Base-by-base conservation (phyloP, 345 rosid genomes). In the Toxicodendron radicans region DNA sequence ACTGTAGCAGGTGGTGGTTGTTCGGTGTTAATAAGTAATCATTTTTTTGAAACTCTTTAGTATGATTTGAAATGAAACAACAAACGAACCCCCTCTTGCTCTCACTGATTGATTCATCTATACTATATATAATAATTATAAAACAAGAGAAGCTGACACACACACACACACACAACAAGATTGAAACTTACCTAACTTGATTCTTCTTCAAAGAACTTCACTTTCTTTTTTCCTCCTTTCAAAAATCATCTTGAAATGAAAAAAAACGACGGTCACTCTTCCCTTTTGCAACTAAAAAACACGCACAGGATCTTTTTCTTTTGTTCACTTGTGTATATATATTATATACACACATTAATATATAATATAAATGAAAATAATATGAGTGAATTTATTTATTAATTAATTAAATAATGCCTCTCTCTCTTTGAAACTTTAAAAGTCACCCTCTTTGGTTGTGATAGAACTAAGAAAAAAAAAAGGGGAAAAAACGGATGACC, bases 101-200 rank as follows among this genome's bases (percentile, higher is more conserved):
- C 58, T 67, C 58, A 77, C 38, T 49, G 38, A 60, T 75, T 72
- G 66, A 66, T 27, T 1, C 30, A 68, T 58, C 68, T 67, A 7
- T 38, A 38, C 7, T 27, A 27, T 6, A 7, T 38, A 62, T 62
- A 66, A 78, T n/a, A 77, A 65, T 62, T 54, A 78, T 14, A 77
- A 65, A 57, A 48, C 30, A 69, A 57, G n/a, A 74, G 69, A 75
- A 72, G 49, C 64, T 73, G 79, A 78, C 81, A 86, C 52, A 68
- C 38, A 65, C 43, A 62, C n/a, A n/a, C 46, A 33, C 60, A 75
- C 68, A 71, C 41, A 59, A 81, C 48, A 83, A 69, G 64, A 18
- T 38, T 69, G 70, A 27, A 60, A 33, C 21, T 60, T 66, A 74
- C 71, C 83, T 81, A 60, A 78, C 82, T 83, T 62, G 71, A 76